Evolutionary conservation across 768 basidiomycete genomes (phyloP), one percentile per base, ranked within the genome.

Genomic region (Boletellus emodensis): DNA sequence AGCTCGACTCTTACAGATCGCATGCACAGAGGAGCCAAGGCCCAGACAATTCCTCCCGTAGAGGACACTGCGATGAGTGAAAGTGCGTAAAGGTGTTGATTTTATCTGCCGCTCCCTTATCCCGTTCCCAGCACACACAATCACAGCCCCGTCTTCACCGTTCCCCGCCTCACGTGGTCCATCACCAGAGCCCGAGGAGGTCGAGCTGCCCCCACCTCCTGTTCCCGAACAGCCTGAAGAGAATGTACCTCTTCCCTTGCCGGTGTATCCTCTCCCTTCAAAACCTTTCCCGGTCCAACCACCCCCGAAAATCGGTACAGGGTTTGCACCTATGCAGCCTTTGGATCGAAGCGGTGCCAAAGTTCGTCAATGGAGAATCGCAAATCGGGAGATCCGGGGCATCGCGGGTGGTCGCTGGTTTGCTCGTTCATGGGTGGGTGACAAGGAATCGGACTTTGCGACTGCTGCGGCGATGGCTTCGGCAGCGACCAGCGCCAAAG

Each of bases 361-460:
- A 58, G 80, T 80, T 22, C 80, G 89, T 28, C 82, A 79, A 51
- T 91, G 89, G 89, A 80, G 86, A 35, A 61, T 77, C 37, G 87
- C 86, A 8, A 78, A 84, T 49, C 80, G 89, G 37, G 89, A 90
- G 68, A 81, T 91, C 45, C 76, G 87, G 34, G 89, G 89, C 7
- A 88, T 91, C 45, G 88, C 84, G 17, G 89, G 89, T 12, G 89
- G 89, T 1, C 80, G 88, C 36, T 91, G 89, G 89, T 84, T 90
- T 57, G 71, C 82, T 6, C 78, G 77, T 30, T 70, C 85, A n/a
- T 91, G 87, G 87, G 85, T 88, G n/a, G 89, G 88, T 20, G 84
- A 83, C 53, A 89, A 87, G 65, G 86, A 89, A 44, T 88, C 86
- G 10, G 78, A 85, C 44, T 82, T 77, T 51, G 78, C 82, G 7